These are phyloP conservation scores for Colletotrichum tanaceti DNA, from an alignment of 2,329 filamentous ascomycete genomes.

Conservation along the genomic window DNA sequence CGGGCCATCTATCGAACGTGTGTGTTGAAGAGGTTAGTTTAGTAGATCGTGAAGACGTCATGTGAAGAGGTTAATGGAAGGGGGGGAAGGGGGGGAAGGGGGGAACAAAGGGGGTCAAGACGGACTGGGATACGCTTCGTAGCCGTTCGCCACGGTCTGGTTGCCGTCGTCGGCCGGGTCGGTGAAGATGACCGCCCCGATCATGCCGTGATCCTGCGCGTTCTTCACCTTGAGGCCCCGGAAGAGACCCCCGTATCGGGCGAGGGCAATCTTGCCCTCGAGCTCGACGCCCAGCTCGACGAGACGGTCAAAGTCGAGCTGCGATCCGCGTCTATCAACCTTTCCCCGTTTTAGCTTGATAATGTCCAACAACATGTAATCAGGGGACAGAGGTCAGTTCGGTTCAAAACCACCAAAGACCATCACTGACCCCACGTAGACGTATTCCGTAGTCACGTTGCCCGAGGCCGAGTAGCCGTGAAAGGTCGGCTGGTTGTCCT, in stretches of 20 bases:
- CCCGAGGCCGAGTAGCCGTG: conserved; percentile 86
- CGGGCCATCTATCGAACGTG: conserved; percentile 64
- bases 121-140: conserved; percentile 73
- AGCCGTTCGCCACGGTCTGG: conserved; percentile 79
- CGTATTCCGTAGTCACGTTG: conserved; percentile 79
- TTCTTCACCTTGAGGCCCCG: conserved; percentile 86
- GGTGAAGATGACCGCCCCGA: conserved; percentile 77
- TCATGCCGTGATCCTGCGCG: conserved; percentile 80
- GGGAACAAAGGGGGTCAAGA: background rate
- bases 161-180: conserved; percentile 82
- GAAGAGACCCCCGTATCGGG: conserved; percentile 81
- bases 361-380: no score
- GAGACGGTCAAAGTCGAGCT: conserved; percentile 78
- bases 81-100: no score
- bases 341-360: background rate
- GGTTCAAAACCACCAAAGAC: no score
- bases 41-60: no score
- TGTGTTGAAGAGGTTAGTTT: background rate
- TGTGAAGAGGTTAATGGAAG: no score
- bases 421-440: conserved; percentile 75
- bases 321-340: conserved; percentile 68
- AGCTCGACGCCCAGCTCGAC: conserved; percentile 74
- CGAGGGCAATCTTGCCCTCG: conserved; percentile 81
- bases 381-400: no score
- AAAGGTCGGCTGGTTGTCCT: conserved; percentile 79